Percentiles rank a stretch among this genome's conserved stretches.
Evolutionary conservation across 441 rosid genomes (phyloP).

Genomic region (Melastoma candidum): DNA sequence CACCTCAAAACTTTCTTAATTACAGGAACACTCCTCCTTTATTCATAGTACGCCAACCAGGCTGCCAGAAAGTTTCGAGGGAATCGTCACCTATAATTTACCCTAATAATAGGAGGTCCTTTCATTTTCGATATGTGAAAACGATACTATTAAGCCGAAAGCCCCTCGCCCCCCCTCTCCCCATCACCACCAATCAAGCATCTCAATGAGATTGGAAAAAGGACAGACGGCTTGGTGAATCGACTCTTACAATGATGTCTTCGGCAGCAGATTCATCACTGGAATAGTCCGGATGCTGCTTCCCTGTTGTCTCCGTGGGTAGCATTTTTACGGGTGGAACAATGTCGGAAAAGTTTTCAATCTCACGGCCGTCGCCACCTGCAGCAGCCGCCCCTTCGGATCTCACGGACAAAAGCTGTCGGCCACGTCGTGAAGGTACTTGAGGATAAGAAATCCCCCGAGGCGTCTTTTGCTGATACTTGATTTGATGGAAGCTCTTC

Average conservation of each 20-base stretch:
- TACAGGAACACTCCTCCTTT: no score
- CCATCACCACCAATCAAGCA: neutral
- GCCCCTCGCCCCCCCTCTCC: no score
- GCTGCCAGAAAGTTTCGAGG: no score
- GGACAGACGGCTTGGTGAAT: slow-evolving; percentile 63
- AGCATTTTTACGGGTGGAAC: slow-evolving; percentile 10
- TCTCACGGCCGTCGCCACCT: slow-evolving; percentile 22
- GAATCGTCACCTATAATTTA: no score
- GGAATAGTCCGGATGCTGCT: slow-evolving; percentile 26
- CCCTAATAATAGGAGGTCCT: no score
- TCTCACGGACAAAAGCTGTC: slow-evolving; percentile 26
- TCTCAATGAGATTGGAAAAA: slow-evolving; percentile 28
- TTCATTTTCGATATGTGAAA: no score
- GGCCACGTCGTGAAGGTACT: slow-evolving; percentile 18
- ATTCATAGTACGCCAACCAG: no score
- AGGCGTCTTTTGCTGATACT: slow-evolving; percentile 18
- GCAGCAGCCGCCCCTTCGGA: slow-evolving; percentile 39
- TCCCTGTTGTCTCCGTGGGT: slow-evolving; percentile 12
- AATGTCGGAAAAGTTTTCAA: slow-evolving; percentile 10
- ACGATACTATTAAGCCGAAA: no score
- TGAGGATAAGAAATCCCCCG: slow-evolving; percentile 30
- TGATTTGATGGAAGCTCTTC: slow-evolving; percentile 21
- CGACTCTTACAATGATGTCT: slow-evolving; percentile 48
- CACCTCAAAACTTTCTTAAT: no score
- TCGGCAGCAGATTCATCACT: slow-evolving; percentile 49